Evolutionary conservation across 192 early-diverging fungal species (phyloP), one percentile per base, ranked within the genome.

Genomic region (Coemansia sp.): DNA sequence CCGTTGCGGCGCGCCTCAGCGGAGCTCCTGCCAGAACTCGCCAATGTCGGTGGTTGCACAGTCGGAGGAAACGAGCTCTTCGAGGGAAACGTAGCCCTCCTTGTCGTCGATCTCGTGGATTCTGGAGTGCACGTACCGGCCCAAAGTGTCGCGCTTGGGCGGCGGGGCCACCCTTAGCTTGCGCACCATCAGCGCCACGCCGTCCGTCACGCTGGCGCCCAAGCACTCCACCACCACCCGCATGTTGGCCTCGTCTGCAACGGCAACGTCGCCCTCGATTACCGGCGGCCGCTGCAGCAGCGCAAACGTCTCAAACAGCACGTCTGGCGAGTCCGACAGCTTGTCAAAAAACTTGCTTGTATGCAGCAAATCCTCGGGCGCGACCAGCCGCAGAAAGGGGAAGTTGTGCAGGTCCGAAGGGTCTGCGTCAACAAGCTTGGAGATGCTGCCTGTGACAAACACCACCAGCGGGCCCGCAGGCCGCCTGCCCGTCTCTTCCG

Each of bases 141-240:
- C 70, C 45, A 72, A 13, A 7, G 39, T 31, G 37, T 65, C 59
- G 18, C 55, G 37, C 21, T 57, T 60, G 9, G 72, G 72, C 57
- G 72, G 37, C 21, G 59, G 28, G 38, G 37, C 26, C 6, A 19
- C 41, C n/a, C 54, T 37, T 19, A 68, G 36, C 37, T 60, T 59
- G 13, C 65, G 35, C 35, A 68, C 16, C 43, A 75, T 53, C 43
- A 75, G 54, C 10, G 58, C 72, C 38, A 68, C 65, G 44, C 72
- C 72, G 28, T 75, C 72, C 28, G 63, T 61, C 47, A 63, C 65
- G n/a, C 55, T 53, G 1, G 72, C 72, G 13, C 61, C 72, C 37
- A 75, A 16, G 11, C 72, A 68, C 57, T 75, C 72, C 12, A 75
- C 72, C 1, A 75, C 43, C 0, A 75, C 46, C 14, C 72, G 41